Percentiles rank a stretch among this genome's conserved stretches.
Evolutionary conservation across 2,329 filamentous ascomycete species (phyloP).

Genomic region (Fusarium decemcellulare): DNA sequence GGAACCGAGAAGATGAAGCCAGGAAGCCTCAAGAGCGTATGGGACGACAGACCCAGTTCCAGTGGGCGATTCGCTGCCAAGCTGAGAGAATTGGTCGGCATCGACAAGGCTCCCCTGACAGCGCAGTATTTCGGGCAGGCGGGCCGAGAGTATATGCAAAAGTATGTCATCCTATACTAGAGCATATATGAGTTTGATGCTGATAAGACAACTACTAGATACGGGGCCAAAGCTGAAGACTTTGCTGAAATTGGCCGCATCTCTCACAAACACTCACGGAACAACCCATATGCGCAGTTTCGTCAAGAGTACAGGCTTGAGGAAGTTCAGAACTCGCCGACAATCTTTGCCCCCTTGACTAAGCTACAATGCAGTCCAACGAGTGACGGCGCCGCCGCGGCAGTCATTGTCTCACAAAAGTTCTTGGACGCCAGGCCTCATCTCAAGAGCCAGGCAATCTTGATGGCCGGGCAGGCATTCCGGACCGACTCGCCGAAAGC

Average conservation of each 20-base stretch:
- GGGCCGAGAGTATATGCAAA: conserved; percentile 94
- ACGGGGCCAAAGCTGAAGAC: conserved; percentile 86
- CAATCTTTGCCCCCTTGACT: conserved; percentile 89
- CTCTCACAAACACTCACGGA: conserved; percentile 92
- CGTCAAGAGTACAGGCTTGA: conserved; percentile 90
- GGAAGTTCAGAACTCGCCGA: conserved; percentile 81
- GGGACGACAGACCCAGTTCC: conserved; percentile 87
- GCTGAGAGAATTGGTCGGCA: too few species aligned
- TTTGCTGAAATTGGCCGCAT: conserved; percentile 95
- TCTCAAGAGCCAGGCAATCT: conserved; percentile 84
- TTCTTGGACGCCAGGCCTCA: conserved; percentile 91
- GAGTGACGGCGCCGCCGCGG: conserved; percentile 91
- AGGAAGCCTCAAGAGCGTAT: conserved; percentile 87
- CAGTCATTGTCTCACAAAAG: conserved; percentile 87
- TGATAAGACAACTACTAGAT: conserved; percentile 62
- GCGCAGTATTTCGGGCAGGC: conserved; percentile 98
- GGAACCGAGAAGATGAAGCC: conserved; percentile 99
- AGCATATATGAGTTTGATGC: background rate
- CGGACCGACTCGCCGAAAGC: conserved; percentile 9
- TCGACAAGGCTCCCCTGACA: conserved; percentile 80
- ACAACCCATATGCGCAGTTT: conserved; percentile 98
- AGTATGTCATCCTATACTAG: conserved; percentile 62
- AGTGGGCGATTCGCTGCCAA: conserved; percentile 75
- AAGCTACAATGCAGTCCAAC: conserved; percentile 99
- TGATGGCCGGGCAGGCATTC: conserved; percentile 83